Conservation (phyloP, 768 basidiomycete genomes). For the Termitomyces heimii region DNA sequence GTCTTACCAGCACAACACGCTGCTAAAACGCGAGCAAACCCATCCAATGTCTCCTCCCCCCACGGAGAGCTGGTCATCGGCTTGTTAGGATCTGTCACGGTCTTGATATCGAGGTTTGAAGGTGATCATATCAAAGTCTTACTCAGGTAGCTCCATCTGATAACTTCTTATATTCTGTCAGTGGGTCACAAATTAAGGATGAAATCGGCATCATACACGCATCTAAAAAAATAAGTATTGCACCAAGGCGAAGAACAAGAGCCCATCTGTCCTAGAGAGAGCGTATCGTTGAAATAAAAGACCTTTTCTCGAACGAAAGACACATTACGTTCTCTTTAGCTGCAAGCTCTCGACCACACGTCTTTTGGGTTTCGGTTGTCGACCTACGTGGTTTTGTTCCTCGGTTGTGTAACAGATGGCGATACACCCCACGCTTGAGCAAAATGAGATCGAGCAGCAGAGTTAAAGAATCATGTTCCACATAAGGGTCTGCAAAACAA, state of each 20-base stretch:
- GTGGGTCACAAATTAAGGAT: background rate
- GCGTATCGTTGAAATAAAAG: background rate
- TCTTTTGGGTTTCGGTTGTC: conserved; percentile 14
- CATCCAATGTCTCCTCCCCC: conserved; percentile 41
- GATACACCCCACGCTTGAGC: conserved; percentile 75
- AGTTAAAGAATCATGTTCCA: conserved; percentile 74
- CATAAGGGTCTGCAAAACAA: conserved; percentile 79
- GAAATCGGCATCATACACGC: conserved; percentile 49
- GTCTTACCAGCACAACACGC: conserved; percentile 59
- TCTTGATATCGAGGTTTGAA: background rate
- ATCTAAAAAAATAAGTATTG: conserved; percentile 56
- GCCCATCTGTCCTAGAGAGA: conserved; percentile 48
- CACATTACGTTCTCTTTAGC: conserved; percentile 22
- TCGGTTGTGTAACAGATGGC: conserved; percentile 78
- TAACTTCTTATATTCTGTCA: conserved; percentile 39
- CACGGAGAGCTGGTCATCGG: conserved; percentile 37
- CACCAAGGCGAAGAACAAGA: conserved; percentile 54
- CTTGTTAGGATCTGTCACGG: conserved; percentile 31
- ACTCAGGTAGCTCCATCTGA: conserved; percentile 74
- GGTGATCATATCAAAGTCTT: conserved; percentile 15
- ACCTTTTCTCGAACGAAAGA: background rate
- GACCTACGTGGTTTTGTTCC: conserved; percentile 57
- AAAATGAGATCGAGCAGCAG: conserved; percentile 77
- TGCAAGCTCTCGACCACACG: background rate
- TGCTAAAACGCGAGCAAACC: conserved; percentile 54